These are phyloP conservation scores for Stemphylium lycopersici DNA, from an alignment of 2,329 filamentous ascomycete genomes.

Conservation along the genomic window DNA sequence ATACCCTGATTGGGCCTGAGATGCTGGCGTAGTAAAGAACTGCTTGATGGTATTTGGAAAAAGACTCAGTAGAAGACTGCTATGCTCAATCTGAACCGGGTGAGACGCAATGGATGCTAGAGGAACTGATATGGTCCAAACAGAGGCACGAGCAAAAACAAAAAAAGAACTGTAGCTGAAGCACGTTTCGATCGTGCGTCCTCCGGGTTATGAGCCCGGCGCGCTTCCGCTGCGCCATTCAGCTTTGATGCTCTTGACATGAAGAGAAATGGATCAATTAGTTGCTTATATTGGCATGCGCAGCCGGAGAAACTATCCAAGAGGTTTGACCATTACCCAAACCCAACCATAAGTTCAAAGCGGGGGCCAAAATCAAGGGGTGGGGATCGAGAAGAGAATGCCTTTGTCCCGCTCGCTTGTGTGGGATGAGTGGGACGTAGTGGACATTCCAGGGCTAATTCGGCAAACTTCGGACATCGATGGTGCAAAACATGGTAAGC, in stretches of 20 bases:
- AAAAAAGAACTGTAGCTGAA: conserved; percentile 1
- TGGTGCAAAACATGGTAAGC: neutral
- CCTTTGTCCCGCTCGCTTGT: conserved; percentile 10
- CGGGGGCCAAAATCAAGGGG: neutral
- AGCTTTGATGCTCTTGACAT: conserved; percentile 27
- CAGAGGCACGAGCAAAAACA: neutral
- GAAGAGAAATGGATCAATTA: neutral
- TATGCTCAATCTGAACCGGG: too few species aligned
- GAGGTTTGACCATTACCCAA: too few species aligned
- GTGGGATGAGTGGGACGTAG: neutral
- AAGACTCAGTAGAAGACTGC: too few species aligned
- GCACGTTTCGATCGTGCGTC: conserved; percentile 35
- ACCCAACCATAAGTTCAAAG: too few species aligned
- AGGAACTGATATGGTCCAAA: too few species aligned
- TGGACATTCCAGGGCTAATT: neutral
- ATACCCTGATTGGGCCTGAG: too few species aligned
- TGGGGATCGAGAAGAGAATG: neutral
- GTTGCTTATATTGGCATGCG: neutral
- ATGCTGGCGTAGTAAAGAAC: too few species aligned
- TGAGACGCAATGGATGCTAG: too few species aligned
- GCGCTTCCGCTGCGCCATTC: conserved; percentile 47
- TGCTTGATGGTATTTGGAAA: too few species aligned
- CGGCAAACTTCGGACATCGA: neutral
- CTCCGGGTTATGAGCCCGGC: conserved; percentile 49
- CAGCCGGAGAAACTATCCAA: too few species aligned